A percentile compares a stretch with the other conserved stretches of the same genome.
Evolutionary conservation across 1,284 basidiomycete species (phyloP).

Genomic region (Ganoderma multipileum): DNA sequence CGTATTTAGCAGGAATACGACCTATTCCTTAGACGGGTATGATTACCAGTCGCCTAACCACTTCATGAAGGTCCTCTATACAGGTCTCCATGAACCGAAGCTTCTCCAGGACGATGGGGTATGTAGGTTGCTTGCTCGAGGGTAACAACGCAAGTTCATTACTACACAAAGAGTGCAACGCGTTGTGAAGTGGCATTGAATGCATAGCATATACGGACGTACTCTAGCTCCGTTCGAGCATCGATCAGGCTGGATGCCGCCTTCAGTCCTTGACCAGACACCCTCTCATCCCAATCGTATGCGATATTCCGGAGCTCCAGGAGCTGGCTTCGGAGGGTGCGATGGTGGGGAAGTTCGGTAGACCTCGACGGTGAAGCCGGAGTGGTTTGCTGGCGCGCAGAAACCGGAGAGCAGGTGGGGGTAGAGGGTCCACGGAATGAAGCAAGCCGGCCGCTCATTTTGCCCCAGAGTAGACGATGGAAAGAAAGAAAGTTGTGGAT

Average conservation of each 20-base stretch:
- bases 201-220: constrained; percentile 37
- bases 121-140: constrained; percentile 56
- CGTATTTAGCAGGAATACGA: not conserved
- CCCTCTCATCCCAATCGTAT: constrained; percentile 79
- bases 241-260: constrained; percentile 70
- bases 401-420: constrained; percentile 68
- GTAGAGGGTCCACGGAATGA: constrained; percentile 82
- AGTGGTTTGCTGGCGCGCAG: constrained; percentile 46
- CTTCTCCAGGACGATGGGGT: constrained; percentile 65
- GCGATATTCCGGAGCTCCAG: constrained; percentile 66
- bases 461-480: not conserved
- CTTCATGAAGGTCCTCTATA: constrained; percentile 63
- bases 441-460: constrained; percentile 58
- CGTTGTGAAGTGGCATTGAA: not conserved
- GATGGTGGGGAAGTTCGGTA: constrained; percentile 74
- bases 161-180: constrained; percentile 42
- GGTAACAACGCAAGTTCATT: constrained; percentile 67
- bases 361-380: constrained; percentile 61
- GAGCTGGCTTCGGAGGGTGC: constrained; percentile 67
- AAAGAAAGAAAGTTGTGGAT: not conserved
- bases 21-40: not conserved
- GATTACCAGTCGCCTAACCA: constrained; percentile 69
- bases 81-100: constrained; percentile 70
- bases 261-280: constrained; percentile 76
- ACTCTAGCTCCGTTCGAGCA: constrained; percentile 81